Evolutionary conservation across 306 rosid genomes (phyloP).

Genomic region (Rubus parviflorus): DNA sequence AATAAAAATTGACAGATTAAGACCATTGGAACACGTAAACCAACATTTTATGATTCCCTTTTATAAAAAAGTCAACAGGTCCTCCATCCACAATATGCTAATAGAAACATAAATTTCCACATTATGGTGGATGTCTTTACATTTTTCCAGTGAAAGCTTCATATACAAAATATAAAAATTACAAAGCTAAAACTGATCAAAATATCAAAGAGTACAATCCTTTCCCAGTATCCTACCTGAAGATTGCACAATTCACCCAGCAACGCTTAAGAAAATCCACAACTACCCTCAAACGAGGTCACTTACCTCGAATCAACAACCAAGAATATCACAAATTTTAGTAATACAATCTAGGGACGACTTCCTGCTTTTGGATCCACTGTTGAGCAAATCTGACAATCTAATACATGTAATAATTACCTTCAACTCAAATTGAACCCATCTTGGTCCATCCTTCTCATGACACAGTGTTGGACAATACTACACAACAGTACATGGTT

Average conservation of each 20-base stretch:
- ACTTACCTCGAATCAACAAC: slow-evolving; percentile 37
- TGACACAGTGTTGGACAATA: slow-evolving; percentile 23
- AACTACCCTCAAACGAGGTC: slow-evolving; percentile 40
- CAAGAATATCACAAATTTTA: slow-evolving; percentile 31
- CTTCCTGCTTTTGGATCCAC: neutral
- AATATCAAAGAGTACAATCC: slow-evolving; percentile 27
- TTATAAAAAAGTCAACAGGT: slow-evolving; percentile 18
- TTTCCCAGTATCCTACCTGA: slow-evolving; percentile 28
- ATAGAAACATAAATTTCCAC: slow-evolving; percentile 19
- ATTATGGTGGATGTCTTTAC: slow-evolving; percentile 25
- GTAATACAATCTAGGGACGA: slow-evolving; percentile 34
- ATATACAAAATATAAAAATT: slow-evolving; percentile 21
- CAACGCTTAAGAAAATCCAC: slow-evolving; percentile 28
- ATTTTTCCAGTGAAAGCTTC: slow-evolving; percentile 21
- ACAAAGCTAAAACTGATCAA: slow-evolving; percentile 26
- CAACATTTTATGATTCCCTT: slow-evolving; percentile 21
- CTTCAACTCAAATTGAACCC: slow-evolving; percentile 8
- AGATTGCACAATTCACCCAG: slow-evolving; percentile 22
- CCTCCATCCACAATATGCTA: slow-evolving; percentile 17
- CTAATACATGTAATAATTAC: neutral
- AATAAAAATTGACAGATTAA: neutral
- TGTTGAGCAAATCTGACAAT: neutral
- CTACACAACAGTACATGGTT: neutral
- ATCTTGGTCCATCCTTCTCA: neutral
- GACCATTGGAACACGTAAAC: neutral